Base-by-base conservation (phyloP, 352 stramenopile species). In the Plasmopara muralis region DNA sequence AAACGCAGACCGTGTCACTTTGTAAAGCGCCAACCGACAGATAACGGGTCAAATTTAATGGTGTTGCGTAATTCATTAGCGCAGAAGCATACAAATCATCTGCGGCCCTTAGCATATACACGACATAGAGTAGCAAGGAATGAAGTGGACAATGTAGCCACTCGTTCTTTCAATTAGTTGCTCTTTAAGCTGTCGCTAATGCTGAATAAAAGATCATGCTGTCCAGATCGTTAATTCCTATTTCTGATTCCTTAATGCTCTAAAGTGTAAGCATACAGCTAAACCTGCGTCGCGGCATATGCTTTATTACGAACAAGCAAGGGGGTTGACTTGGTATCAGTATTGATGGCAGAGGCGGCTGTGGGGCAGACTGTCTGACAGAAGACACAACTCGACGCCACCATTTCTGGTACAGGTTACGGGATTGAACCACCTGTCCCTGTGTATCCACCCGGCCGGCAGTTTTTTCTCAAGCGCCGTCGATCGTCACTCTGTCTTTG, bases 11-110 rank as follows among this genome's bases (percentile, higher is more conserved):
- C 54, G 28, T 63, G 49, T 9, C 60, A 43, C 55, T 60, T 60
- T 49, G 60, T 60, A 43, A 68, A 68, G 18, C 60, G 55, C 60
- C 55, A 8, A 57, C 54, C 20, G 60, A 68, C 38, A 68, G 34
- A 18, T 53, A 53, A 34, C 53, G 43, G 20, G 29, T 15, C 20
- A 55, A 55, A 47, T n/a, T 45, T 34, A 43, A 68, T 56, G 15
- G 29, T 16, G 39, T 68, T 40, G 9, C 60, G 50, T 29, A 68
- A 64, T 35, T 60, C 47, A 0, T 40, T 20, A 25, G 60, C 60
- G 6, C 46, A 40, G 13, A 47, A 68, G 13, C 48, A 55, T 39
- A 60, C 60, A 37, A 48, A 53, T 13, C 39, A 39, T 14, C 35
- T 20, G 9, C 59, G 53, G 20, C 54, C 48, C 30, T 60, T 54